Evolutionary conservation across 2,329 filamentous ascomycete genomes (phyloP).

Genomic region (Elsinoe necatrix): DNA sequence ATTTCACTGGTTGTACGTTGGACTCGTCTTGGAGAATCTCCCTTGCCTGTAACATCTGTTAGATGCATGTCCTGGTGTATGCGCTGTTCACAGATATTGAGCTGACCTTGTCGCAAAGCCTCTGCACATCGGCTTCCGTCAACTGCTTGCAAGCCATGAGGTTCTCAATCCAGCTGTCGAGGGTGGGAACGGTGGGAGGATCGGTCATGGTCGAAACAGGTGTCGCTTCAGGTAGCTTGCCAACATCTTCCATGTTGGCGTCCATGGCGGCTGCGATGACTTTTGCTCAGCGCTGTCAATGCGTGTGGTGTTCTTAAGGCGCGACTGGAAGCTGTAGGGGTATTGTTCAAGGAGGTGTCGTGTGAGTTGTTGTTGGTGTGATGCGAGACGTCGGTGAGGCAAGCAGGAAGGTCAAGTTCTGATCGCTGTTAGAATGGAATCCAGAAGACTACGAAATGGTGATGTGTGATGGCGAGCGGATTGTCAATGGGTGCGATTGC

Average conservation of each 20-base stretch:
- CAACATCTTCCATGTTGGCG: slow-evolving; percentile 98
- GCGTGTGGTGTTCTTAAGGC: background rate
- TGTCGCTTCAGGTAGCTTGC: slow-evolving; percentile 69
- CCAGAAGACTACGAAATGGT: background rate
- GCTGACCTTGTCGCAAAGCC: slow-evolving; percentile 89
- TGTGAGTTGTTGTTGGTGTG: background rate
- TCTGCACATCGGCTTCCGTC: slow-evolving; percentile 85
- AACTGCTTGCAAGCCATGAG: slow-evolving; percentile 99
- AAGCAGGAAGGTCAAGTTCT: too few species aligned
- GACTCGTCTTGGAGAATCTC: slow-evolving; percentile 97
- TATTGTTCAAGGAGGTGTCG: background rate
- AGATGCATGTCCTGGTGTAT: slow-evolving; percentile 11
- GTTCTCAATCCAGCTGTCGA: slow-evolving; percentile 98
- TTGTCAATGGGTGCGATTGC: background rate
- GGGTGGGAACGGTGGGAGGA: slow-evolving; percentile 79
- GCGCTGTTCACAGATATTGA: slow-evolving; percentile 3
- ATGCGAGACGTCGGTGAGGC: background rate
- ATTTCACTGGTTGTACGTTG: slow-evolving; percentile 99
- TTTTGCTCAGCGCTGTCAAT: background rate
- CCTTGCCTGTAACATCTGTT: slow-evolving; percentile 55
- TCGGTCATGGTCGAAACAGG: slow-evolving; percentile 65
- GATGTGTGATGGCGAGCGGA: background rate
- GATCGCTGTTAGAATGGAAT: background rate
- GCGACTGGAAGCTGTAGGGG: background rate
- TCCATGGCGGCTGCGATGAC: slow-evolving; percentile 54